Percentiles rank a stretch among this genome's conserved stretches.
Evolutionary conservation across 768 basidiomycete species (phyloP).

Genomic region (Pleurotus citrinopileatus): DNA sequence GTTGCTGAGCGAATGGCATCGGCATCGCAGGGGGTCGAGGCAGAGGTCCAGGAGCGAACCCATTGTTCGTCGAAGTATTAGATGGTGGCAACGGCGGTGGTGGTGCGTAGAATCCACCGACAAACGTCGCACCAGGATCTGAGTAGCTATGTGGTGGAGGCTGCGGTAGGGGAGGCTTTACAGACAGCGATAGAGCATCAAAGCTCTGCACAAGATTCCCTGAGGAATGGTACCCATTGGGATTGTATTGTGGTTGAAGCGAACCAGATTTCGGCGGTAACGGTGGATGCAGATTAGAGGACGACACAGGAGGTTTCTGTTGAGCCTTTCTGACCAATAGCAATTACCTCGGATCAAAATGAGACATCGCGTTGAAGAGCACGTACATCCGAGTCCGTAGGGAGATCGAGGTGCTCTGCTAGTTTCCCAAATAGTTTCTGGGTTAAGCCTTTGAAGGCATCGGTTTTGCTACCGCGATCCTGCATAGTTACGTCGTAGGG

Average conservation of each 20-base stretch:
- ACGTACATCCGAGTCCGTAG: background rate
- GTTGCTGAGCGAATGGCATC: constrained; percentile 15
- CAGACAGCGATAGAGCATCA: constrained; percentile 27
- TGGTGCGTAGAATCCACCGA: constrained; percentile 1
- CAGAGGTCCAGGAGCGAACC: constrained; percentile 12
- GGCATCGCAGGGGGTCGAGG: constrained; percentile 19
- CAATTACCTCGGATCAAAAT: background rate
- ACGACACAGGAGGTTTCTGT: background rate
- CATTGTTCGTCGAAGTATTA: background rate
- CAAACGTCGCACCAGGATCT: background rate
- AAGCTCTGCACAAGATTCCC: constrained; percentile 28
- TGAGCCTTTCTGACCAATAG: background rate
- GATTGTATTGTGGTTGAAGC: constrained; percentile 9
- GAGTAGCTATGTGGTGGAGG: background rate
- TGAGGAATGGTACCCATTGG: constrained; percentile 14
- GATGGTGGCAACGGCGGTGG: background rate
- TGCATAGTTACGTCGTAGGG: no score
- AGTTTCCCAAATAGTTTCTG: background rate
- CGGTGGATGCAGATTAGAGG: no score
- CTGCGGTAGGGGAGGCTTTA: constrained; percentile 7
- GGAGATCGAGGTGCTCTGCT: background rate
- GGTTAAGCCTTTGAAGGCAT: constrained; percentile 1
- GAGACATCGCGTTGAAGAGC: background rate
- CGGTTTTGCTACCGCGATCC: background rate
- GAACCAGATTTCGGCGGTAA: background rate